Percentiles rank a stretch among this genome's conserved stretches.
Evolutionary conservation across 306 rosid genomes (phyloP).

Genomic region (Cercis canadensis): DNA sequence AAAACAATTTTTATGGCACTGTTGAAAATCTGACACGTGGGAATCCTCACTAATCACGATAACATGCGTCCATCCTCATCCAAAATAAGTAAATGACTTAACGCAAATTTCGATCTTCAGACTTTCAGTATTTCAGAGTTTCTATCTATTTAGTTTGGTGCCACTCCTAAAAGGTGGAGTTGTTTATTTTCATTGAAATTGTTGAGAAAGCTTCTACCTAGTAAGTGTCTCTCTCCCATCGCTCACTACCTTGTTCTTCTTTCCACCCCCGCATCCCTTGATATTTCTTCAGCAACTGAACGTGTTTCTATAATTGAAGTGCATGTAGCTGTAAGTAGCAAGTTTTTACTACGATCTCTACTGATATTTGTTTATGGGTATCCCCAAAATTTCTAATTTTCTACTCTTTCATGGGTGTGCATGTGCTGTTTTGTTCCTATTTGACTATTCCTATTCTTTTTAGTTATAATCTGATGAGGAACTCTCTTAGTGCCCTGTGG

Average conservation of each 20-base stretch:
- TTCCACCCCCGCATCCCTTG: background rate
- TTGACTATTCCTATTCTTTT: too few species aligned
- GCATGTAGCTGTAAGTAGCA: background rate
- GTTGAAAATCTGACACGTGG: too few species aligned
- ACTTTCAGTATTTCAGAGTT: too few species aligned
- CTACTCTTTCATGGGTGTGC: background rate
- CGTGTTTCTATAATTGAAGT: background rate
- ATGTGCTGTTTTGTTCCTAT: background rate
- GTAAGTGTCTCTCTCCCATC: background rate
- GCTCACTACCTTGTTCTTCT: background rate
- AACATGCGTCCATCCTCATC: too few species aligned
- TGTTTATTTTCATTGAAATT: conserved; percentile 2
- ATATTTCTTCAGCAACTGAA: too few species aligned
- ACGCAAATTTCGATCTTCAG: too few species aligned
- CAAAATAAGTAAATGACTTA: too few species aligned
- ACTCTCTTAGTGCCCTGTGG: background rate
- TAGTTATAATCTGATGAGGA: background rate
- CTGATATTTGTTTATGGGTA: background rate
- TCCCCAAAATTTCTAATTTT: background rate
- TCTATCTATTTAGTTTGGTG: too few species aligned
- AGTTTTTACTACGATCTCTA: background rate
- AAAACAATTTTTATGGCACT: too few species aligned
- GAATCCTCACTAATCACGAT: too few species aligned
- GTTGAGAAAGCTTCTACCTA: background rate
- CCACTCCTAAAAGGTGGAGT: background rate